A percentile compares a stretch with the other conserved stretches of the same genome.
These are phyloP conservation scores for Melampsora americana DNA, from an alignment of 1,284 basidiomycete genomes.

Conservation along the genomic window DNA sequence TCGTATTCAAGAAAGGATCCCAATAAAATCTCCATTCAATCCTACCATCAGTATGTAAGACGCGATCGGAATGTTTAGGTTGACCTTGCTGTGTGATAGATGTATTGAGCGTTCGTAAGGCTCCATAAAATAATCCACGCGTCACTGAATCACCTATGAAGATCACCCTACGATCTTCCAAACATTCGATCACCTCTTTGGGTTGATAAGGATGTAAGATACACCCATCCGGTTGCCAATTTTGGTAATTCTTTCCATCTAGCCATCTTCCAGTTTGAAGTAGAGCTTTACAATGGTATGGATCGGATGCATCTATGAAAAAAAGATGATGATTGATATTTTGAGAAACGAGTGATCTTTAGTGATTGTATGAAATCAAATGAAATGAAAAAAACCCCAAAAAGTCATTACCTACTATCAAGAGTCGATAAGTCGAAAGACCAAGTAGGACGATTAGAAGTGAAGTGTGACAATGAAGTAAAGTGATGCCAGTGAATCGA, in stretches of 20 bases:
- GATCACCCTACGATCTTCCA: slow-evolving; percentile 57
- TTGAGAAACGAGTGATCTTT: background rate
- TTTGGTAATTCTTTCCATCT: slow-evolving; percentile 19
- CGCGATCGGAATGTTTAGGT: slow-evolving; percentile 48
- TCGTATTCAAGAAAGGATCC: slow-evolving; percentile 66
- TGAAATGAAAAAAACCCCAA: background rate
- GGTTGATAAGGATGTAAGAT: slow-evolving; percentile 42
- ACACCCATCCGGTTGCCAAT: slow-evolving; percentile 44
- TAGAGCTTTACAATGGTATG: slow-evolving; percentile 42
- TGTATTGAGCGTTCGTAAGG: slow-evolving; percentile 54
- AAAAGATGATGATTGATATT: background rate
- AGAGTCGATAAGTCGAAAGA: slow-evolving; percentile 27
- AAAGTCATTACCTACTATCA: slow-evolving; percentile 24
- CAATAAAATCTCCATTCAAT: slow-evolving; percentile 55
- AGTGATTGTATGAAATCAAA: too few species aligned
- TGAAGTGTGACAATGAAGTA: slow-evolving; percentile 22
- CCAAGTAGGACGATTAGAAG: slow-evolving; percentile 25
- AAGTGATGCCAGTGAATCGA: slow-evolving; percentile 22
- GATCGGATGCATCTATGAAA: slow-evolving; percentile 37
- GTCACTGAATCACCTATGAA: slow-evolving; percentile 85
- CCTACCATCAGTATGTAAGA: slow-evolving; percentile 61
- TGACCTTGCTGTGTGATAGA: slow-evolving; percentile 54
- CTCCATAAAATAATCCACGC: slow-evolving; percentile 72
- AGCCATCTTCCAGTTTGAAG: slow-evolving; percentile 39
- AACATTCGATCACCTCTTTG: slow-evolving; percentile 45